Evolutionary conservation across 768 basidiomycete species (phyloP), one percentile per base, ranked within the genome.

Genomic region (Trametes cingulata): DNA sequence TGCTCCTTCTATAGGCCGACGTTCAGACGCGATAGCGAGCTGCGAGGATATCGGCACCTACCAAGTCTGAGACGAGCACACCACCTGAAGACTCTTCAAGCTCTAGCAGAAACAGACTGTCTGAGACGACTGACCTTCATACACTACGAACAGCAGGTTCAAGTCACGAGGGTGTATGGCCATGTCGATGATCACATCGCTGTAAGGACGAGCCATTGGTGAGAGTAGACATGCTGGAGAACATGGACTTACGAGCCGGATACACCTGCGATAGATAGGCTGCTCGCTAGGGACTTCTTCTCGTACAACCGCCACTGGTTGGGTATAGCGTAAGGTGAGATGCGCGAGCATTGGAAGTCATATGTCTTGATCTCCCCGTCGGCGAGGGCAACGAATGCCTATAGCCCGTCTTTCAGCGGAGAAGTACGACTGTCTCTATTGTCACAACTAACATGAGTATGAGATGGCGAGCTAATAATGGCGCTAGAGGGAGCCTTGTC

Each of bases 301-400:
- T 90, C 85, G 65, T 91, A 86, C 29, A 84, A 65, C 20, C 76
- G 77, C 94, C 93, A 95, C 65, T 88, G 75, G 67, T 93, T 93
- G 2, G 87, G 86, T 35, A 91, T 81, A 17, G 75, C 78, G 66
- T 88, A 91, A 12, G 80, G 77, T 0, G 91, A 90, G 60, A 87
- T 79, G 19, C 82, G 77, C 15, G 84, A 76, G 59, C 90, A 87
- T 13, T 82, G 75, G n/a, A 94, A 66, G 69, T 95, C 93, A 68
- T 87, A 94, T 2, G 88, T 86, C 64, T 82, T 82, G 61, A 93
- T 79, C 49, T 87, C 85, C 29, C 85, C 85, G 52, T 79, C 78
- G 56, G 80, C 74, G 17, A 82, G 68, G 14, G 78, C 81, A 40
- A 85, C 62, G 69, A 84, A 83, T 15, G 76, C 73, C 78, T 83